phyloP scores from a whole-genome alignment of 2,329 filamentous ascomycete species.

The Chaetomiaceae sp. region DNA sequence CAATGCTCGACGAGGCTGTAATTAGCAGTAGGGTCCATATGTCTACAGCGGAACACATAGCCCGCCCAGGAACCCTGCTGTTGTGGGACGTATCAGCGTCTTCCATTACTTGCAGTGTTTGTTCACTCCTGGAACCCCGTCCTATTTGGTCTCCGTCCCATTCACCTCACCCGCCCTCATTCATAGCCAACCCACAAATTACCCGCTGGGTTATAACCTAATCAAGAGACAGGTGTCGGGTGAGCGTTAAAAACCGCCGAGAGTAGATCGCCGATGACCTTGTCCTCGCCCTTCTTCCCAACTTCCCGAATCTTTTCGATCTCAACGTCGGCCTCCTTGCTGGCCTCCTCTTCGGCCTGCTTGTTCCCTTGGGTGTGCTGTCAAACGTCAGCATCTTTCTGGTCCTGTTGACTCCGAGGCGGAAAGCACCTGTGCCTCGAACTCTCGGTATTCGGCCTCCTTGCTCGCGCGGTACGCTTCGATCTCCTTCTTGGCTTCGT shows the following conservation, averaged over 20 bases:
- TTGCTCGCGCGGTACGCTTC: conserved; percentile 85
- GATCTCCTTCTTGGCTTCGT: conserved; percentile 97
- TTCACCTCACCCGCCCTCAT: background rate
- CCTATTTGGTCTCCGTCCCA: background rate
- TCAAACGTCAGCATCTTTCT: conserved; percentile 15
- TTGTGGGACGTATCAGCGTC: no score
- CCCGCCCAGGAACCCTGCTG: no score
- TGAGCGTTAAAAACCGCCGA: conserved; percentile 80
- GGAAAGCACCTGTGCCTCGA: conserved; percentile 63
- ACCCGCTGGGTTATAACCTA: no score
- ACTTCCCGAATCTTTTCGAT: conserved; percentile 77
- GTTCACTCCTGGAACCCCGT: no score
- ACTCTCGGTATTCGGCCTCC: conserved; percentile 92
- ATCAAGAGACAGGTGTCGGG: conserved; percentile 50
- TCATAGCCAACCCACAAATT: background rate
- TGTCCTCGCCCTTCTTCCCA: conserved; percentile 71
- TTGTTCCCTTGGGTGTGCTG: conserved; percentile 90
- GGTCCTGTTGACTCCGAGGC: no score
- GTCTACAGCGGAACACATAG: no score
- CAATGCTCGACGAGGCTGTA: no score
- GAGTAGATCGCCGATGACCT: conserved; percentile 79
- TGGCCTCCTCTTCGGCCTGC: conserved; percentile 72
- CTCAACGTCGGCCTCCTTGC: conserved; percentile 74
- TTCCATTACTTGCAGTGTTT: background rate
- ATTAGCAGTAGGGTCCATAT: no score